phyloP scores from a whole-genome alignment of 1,284 basidiomycete genomes.

The Macrocybe sp. region DNA sequence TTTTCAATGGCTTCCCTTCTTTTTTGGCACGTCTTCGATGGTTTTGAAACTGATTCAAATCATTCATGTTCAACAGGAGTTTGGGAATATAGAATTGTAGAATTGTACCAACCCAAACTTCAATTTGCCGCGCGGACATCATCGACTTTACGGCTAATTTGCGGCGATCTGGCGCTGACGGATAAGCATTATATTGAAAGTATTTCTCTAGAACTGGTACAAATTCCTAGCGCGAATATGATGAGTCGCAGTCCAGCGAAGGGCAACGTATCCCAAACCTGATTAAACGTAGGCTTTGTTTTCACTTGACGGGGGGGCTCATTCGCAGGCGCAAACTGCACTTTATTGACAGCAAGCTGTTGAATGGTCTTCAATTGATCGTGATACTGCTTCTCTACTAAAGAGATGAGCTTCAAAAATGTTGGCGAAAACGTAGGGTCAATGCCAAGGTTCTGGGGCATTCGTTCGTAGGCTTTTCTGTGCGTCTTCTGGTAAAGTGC shows the following conservation, averaged over 20 bases:
- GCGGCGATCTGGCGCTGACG: neutral
- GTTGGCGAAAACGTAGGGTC: too few species aligned
- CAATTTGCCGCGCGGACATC: neutral
- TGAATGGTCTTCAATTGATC: neutral
- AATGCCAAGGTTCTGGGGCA: too few species aligned
- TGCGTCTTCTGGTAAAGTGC: too few species aligned
- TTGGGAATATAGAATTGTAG: too few species aligned
- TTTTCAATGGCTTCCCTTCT: conserved; percentile 1
- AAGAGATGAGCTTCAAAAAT: too few species aligned
- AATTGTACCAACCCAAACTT: neutral
- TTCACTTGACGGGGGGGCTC: neutral
- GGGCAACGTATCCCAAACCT: neutral
- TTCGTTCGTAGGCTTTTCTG: too few species aligned
- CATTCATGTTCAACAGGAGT: neutral
- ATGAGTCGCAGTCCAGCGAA: too few species aligned
- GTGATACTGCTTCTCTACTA: neutral
- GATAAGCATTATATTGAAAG: neutral
- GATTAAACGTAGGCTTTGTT: neutral
- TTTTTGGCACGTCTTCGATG: conserved; percentile 10
- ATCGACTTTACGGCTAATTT: neutral
- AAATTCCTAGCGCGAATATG: neutral
- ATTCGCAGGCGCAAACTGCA: neutral
- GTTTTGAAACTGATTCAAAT: conserved; percentile 11
- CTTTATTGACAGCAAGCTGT: neutral
- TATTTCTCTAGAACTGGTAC: neutral